Evolutionary conservation across 2,329 filamentous ascomycete species (phyloP).

Genomic region (Alternaria longipes): DNA sequence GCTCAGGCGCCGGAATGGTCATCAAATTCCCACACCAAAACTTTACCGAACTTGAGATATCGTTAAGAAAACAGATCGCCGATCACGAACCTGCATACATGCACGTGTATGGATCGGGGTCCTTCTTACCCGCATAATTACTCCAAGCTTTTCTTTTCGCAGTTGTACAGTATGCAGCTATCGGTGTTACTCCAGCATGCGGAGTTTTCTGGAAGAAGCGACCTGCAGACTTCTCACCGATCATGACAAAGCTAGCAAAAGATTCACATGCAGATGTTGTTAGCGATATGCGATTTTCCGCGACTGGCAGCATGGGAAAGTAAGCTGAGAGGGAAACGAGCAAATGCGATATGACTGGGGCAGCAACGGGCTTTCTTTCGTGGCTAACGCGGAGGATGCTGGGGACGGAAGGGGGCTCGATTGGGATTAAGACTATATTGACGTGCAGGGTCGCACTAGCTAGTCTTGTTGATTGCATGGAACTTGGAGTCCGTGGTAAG

Average conservation of each 20-base stretch:
- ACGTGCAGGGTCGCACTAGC: slow-evolving; percentile 1
- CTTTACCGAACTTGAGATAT: not conserved
- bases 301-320: not conserved
- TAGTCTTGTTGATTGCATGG: not conserved
- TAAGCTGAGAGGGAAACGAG: not conserved
- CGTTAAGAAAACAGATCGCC: not conserved
- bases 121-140: not conserved
- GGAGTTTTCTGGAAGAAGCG: not conserved
- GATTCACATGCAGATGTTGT: slow-evolving; percentile 1
- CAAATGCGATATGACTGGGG: not conserved
- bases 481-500: not conserved
- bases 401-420: not conserved
- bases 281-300: not conserved
- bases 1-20: not conserved
- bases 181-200: not conserved
- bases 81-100: slow-evolving; percentile 6
- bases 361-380: not conserved
- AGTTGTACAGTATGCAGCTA: not conserved
- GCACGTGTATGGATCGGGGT: not conserved
- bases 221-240: slow-evolving; percentile 1
- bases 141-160: not conserved
- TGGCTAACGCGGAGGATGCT: slow-evolving; percentile 2
- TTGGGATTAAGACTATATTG: not conserved
- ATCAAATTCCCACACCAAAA: not conserved
- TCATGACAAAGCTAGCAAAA: not conserved